These are phyloP conservation scores for Termitomyces sp. DNA, from an alignment of 768 basidiomycete species.

Conservation along the genomic window DNA sequence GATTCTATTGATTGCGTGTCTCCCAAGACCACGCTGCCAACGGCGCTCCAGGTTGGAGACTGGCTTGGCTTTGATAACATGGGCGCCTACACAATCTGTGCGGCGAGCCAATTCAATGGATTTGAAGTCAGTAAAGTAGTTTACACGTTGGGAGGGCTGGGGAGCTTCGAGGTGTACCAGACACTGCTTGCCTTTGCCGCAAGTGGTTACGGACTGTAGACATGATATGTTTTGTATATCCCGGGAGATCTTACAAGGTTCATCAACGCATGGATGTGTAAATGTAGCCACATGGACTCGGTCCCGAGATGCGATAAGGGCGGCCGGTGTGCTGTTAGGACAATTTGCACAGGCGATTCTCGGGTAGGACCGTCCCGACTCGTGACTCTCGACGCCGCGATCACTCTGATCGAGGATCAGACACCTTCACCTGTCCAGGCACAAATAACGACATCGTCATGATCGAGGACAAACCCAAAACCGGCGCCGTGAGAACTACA, in stretches of 20 bases:
- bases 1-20: slow-evolving; percentile 95
- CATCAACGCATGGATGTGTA: slow-evolving; percentile 20
- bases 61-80: slow-evolving; percentile 98
- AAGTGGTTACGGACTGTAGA: slow-evolving; percentile 32
- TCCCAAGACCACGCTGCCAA: slow-evolving; percentile 55
- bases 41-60: slow-evolving; percentile 80
- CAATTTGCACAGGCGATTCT: slow-evolving; percentile 23
- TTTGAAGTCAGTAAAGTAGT: slow-evolving; percentile 77
- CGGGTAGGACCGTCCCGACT: slow-evolving; percentile 25
- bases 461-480: slow-evolving; percentile 28
- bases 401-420: slow-evolving; percentile 28
- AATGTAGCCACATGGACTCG: slow-evolving; percentile 17
- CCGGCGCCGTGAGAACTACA: slow-evolving; percentile 4
- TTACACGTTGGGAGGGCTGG: slow-evolving; percentile 66
- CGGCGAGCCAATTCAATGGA: slow-evolving; percentile 94
- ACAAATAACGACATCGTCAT: slow-evolving; percentile 25
- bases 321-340: slow-evolving; percentile 21
- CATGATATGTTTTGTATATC: slow-evolving; percentile 4
- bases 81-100: slow-evolving; percentile 99
- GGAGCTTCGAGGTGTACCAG: slow-evolving; percentile 45
- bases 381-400: slow-evolving; percentile 30
- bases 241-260: slow-evolving; percentile 15
- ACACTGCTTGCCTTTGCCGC: slow-evolving; percentile 46
- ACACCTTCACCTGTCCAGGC: slow-evolving; percentile 21
- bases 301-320: slow-evolving; percentile 29